These are phyloP conservation scores for Crithidia thermophila DNA, from an alignment of 208 protist genomes.

Conservation along the genomic window DNA sequence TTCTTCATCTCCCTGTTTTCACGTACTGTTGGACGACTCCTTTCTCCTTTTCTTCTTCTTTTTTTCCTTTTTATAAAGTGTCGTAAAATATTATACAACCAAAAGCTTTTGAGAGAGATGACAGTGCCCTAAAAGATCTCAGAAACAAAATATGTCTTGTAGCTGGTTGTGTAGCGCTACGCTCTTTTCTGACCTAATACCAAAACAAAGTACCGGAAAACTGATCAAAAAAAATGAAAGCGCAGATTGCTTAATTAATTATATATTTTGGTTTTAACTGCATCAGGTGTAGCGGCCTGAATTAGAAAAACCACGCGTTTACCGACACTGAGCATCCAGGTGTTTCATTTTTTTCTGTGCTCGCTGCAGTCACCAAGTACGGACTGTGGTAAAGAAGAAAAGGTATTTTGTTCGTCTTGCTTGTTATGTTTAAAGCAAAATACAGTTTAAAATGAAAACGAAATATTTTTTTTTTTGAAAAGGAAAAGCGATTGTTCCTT, in stretches of 20 bases:
- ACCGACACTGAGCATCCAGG: too few relatives aligned
- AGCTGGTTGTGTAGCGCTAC: not conserved
- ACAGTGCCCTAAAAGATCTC: not conserved
- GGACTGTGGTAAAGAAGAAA: conserved; percentile 6
- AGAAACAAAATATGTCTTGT: not conserved
- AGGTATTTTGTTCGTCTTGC: conserved; percentile 1
- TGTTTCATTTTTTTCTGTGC: too few relatives aligned
- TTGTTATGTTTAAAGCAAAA: not conserved
- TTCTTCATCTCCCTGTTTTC: too few relatives aligned
- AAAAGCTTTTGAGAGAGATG: not conserved
- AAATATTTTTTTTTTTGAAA: not conserved
- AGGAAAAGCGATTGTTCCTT: not conserved
- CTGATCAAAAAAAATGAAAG: too few relatives aligned
- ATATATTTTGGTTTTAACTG: conserved; percentile 5
- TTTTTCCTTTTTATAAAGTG: conserved; percentile 7
- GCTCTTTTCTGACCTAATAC: too few relatives aligned
- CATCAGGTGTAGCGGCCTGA: too few relatives aligned
- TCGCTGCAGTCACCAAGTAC: too few relatives aligned
- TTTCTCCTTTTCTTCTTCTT: conserved; percentile 2
- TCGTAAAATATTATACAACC: not conserved
- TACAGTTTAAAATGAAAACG: not conserved
- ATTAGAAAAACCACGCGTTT: too few relatives aligned
- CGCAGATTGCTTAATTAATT: not conserved
- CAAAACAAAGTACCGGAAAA: too few relatives aligned
- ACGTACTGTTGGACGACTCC: not conserved